Conservation (phyloP, 2,329 filamentous ascomycete species). For the Zymoseptoria passerinii region DNA sequence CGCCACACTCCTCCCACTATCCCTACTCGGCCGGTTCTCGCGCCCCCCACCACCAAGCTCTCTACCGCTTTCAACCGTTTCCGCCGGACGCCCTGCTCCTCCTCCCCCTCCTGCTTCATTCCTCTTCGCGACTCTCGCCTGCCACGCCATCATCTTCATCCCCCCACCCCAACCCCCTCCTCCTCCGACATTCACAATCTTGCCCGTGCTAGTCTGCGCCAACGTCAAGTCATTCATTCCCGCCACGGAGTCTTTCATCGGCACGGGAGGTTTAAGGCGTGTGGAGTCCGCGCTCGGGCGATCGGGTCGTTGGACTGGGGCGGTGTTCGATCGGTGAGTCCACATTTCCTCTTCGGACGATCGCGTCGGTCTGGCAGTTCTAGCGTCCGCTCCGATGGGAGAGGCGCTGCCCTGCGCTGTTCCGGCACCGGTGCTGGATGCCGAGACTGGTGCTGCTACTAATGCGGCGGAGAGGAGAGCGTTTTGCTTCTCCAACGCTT, state of each 20-base stretch:
- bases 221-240: background rate
- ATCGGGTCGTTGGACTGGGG: too few relatives aligned
- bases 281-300: background rate
- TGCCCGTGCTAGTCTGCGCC: background rate
- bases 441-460: slow-evolving; percentile 24
- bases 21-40: slow-evolving; percentile 1
- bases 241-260: background rate
- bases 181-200: background rate
- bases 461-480: slow-evolving; percentile 33
- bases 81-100: slow-evolving; percentile 19
- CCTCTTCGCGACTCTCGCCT: slow-evolving; percentile 21
- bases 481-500: slow-evolving; percentile 34
- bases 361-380: too few relatives aligned
- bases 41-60: slow-evolving; percentile 2
- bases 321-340: background rate
- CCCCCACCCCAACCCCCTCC: background rate
- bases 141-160: slow-evolving; percentile 22
- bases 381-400: background rate
- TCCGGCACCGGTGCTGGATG: background rate
- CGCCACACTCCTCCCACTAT: slow-evolving; percentile 18
- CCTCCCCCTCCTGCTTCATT: slow-evolving; percentile 24
- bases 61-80: too few relatives aligned
- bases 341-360: background rate
- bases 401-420: background rate
- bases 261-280: background rate